A percentile compares a stretch with the other conserved stretches of the same genome.
Conservation (phyloP, 768 basidiomycete species). For the Albatrellus ellisii region DNA sequence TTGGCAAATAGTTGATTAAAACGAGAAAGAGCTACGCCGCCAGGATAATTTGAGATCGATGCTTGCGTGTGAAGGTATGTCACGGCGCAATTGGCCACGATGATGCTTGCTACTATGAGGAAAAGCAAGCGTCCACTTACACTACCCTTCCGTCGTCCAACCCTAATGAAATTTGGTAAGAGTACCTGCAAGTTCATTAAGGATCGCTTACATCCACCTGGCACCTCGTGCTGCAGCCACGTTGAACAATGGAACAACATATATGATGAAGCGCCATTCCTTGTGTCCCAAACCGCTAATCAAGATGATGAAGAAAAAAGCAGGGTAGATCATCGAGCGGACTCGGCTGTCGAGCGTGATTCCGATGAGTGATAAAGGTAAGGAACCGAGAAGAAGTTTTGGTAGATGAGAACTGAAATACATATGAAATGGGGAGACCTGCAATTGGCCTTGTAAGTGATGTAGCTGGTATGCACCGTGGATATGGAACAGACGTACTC, state of each 20-base stretch:
- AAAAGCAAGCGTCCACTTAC: constrained; percentile 32
- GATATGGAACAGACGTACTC: constrained; percentile 37
- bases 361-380: constrained; percentile 49
- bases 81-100: constrained; percentile 38
- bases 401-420: constrained; percentile 65
- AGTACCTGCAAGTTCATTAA: background rate
- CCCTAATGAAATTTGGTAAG: constrained; percentile 19
- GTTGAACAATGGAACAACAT: constrained; percentile 74
- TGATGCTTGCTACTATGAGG: constrained; percentile 30
- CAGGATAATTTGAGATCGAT: constrained; percentile 79
- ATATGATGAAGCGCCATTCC: constrained; percentile 95
- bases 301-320: constrained; percentile 37
- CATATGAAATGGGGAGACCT: constrained; percentile 57
- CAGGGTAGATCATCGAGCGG: constrained; percentile 36
- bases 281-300: constrained; percentile 83
- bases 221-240: constrained; percentile 61
- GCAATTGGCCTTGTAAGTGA: constrained; percentile 3
- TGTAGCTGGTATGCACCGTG: background rate
- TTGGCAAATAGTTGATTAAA: constrained; percentile 42
- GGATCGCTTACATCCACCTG: constrained; percentile 42
- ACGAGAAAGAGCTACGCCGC: constrained; percentile 53
- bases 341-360: constrained; percentile 32
- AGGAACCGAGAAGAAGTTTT: constrained; percentile 55
- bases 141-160: constrained; percentile 33
- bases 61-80: constrained; percentile 42